Evolutionary conservation across 768 basidiomycete species (phyloP), one percentile per base, ranked within the genome.

Genomic region (Boletus vinaceobasis): DNA sequence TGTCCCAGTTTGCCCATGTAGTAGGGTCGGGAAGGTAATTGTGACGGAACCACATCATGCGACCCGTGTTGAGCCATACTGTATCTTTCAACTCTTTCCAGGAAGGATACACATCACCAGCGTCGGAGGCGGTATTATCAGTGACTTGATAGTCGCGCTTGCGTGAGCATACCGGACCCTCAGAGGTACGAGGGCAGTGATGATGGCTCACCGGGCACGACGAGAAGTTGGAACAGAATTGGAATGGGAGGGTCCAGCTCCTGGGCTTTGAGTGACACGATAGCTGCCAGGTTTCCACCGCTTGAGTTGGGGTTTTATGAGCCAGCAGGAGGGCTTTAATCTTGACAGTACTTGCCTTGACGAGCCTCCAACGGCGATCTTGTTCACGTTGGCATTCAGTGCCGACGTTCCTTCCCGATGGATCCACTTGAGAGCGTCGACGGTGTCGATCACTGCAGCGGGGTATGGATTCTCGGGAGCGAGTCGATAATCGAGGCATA

Each of bases 391-490:
- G 39, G 82, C 72, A 32, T 73, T 70, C 19, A 89, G 74, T 26
- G 73, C 63, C 1, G 63, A 58, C 42, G 71, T 69, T 2, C 82
- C 87, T 21, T 83, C 65, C 29, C 65, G 61, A 52, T 78, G 61
- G 4, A 86, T 78, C 85, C 87, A 90, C 42, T 79, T 67, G 3
- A 90, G 72, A 4, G 86, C 73, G 38, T 86, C 85, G n/a, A 87
- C 65, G 0, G 86, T 82, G 60, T 89, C 88, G 23, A 86, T 80
- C 0, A 88, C 83, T 0, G 87, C 87, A 3, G 83, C 79, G 4
- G 88, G 88, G 58, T 87, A 89, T 7, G 80, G 79, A 52, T 84
- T 54, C 60, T 90, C 88, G 0, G 88, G 88, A 0, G 82, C 86
- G 10, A 89, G 77, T 4, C 87, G 81, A 62, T 90, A 89, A 62